Percentiles rank a stretch among this genome's conserved stretches.
These are phyloP conservation scores for Nicotiana undulata DNA, from an alignment of 257 asterid species.

Conservation along the genomic window DNA sequence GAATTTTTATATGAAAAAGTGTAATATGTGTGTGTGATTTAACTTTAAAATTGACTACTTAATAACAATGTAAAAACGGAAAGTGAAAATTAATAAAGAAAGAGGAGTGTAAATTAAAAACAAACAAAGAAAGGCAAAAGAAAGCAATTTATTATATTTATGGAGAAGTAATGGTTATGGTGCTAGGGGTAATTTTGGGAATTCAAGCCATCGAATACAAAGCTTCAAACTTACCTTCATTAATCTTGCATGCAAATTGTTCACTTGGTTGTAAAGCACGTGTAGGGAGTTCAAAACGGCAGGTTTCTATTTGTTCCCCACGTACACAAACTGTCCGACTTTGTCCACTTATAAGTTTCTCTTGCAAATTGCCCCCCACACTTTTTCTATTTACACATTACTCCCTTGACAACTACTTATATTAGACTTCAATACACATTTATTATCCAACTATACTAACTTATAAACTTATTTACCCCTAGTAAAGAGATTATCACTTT, in stretches of 20 bases:
- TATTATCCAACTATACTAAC: too few species aligned
- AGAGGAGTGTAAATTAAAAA: neutral
- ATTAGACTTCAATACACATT: too few species aligned
- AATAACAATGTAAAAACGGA: too few species aligned
- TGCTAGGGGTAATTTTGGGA: constrained; percentile 5
- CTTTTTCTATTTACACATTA: neutral
- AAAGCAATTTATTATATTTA: too few species aligned
- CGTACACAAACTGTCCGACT: neutral
- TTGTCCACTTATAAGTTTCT: neutral
- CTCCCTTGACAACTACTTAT: neutral
- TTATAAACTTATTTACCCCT: too few species aligned
- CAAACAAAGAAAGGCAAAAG: neutral
- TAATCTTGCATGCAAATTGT: constrained; percentile 3
- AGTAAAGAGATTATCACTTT: too few species aligned
- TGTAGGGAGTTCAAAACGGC: neutral
- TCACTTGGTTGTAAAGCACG: neutral
- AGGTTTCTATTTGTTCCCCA: neutral
- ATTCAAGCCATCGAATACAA: neutral
- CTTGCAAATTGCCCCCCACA: neutral
- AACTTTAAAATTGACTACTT: neutral
- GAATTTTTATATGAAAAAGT: too few species aligned
- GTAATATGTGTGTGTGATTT: neutral
- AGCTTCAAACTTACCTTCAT: neutral
- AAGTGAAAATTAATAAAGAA: too few species aligned
- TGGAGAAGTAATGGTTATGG: neutral